Conservation (phyloP, 768 basidiomycete species). For the Trametopsis cervina region DNA sequence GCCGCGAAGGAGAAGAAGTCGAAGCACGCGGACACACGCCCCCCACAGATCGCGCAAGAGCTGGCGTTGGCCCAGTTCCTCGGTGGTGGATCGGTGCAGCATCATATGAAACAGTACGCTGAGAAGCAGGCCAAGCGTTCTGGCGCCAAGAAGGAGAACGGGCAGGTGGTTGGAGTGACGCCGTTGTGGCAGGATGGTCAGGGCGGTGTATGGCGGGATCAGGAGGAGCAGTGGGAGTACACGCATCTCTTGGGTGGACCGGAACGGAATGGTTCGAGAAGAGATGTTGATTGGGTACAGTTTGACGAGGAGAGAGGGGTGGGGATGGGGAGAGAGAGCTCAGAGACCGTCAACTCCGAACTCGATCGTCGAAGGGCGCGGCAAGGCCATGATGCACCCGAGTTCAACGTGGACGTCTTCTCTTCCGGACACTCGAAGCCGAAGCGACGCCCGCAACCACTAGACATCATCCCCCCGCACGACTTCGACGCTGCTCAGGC, state of each 20-base stretch:
- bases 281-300: constrained; percentile 5
- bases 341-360: constrained; percentile 5
- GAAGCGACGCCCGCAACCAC: constrained; percentile 9
- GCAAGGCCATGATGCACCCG: not conserved
- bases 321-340: not conserved
- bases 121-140: constrained; percentile 8
- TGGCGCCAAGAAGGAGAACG: constrained; percentile 7
- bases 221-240: constrained; percentile 12
- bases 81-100: constrained; percentile 13
- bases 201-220: constrained; percentile 13
- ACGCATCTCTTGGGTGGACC: constrained; percentile 1
- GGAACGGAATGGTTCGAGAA: not conserved
- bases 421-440: not conserved
- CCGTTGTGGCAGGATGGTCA: constrained; percentile 4
- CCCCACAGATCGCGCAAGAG: constrained; percentile 8
- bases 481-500: constrained; percentile 2
- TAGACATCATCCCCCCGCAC: constrained; percentile 2
- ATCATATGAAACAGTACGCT: constrained; percentile 10
- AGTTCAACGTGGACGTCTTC: constrained; percentile 3
- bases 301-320: constrained; percentile 3
- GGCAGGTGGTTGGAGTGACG: constrained; percentile 7
- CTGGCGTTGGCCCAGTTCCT: constrained; percentile 15
- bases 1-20: constrained; percentile 6
- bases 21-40: constrained; percentile 5
- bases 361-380: constrained; percentile 6